Evolutionary conservation across 1,284 basidiomycete species (phyloP).

Genomic region (Tilletia setariae): DNA sequence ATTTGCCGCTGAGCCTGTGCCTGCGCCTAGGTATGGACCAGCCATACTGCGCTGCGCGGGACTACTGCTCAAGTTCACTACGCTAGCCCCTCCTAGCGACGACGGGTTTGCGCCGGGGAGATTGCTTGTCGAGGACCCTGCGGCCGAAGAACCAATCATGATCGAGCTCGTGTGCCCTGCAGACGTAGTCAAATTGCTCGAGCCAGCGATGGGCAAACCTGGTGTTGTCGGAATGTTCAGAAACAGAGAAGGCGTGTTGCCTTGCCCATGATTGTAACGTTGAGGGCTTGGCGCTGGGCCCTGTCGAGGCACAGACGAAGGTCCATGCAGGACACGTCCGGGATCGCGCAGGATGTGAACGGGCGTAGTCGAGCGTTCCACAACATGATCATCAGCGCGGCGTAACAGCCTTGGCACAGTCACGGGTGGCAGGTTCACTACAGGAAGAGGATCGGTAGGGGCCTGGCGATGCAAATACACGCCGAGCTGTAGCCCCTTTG

Average conservation of each 20-base stretch:
- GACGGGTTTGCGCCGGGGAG: not conserved
- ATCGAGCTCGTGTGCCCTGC: not conserved
- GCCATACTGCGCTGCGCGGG: slow-evolving; percentile 3
- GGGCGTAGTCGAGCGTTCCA: slow-evolving; percentile 8
- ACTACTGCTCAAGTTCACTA: not conserved
- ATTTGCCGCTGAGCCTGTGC: not conserved
- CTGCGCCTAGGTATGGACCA: not conserved
- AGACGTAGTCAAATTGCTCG: not conserved
- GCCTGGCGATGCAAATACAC: slow-evolving; percentile 86
- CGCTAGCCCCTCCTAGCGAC: not conserved
- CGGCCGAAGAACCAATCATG: not conserved
- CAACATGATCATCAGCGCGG: not conserved
- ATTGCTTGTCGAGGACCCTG: not conserved
- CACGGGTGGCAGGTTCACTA: slow-evolving; percentile 1
- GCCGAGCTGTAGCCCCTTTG: slow-evolving; percentile 71
- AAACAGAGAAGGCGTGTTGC: not conserved
- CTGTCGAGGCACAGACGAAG: not conserved
- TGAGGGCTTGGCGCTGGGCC: not conserved
- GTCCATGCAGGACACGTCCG: not conserved
- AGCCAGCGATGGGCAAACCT: not conserved
- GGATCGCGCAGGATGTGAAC: not conserved
- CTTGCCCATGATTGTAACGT: not conserved
- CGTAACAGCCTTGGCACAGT: slow-evolving; percentile 1
- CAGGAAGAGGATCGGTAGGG: slow-evolving; percentile 62
- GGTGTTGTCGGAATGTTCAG: slow-evolving; percentile 2